A percentile compares a stretch with the other conserved stretches of the same genome.
phyloP scores from a whole-genome alignment of 2,329 filamentous ascomycete genomes.

The Cercospora sojina region DNA sequence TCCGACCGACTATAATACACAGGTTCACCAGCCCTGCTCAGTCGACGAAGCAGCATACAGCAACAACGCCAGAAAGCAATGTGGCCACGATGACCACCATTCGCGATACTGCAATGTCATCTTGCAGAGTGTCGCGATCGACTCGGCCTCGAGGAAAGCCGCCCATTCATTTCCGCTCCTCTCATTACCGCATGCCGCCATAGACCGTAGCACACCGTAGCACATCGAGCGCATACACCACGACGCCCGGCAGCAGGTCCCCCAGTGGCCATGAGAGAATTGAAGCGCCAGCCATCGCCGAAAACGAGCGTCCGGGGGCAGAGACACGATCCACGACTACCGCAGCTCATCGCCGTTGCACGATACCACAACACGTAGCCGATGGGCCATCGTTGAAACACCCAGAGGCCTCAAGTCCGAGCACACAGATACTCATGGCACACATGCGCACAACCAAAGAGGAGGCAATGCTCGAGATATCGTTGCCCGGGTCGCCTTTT shows the following conservation, averaged over 20 bases:
- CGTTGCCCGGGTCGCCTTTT: background rate
- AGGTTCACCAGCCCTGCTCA: background rate
- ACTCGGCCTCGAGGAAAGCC: background rate
- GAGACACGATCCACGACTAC: background rate
- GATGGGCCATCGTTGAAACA: background rate
- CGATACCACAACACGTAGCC: background rate
- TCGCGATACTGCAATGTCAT: background rate
- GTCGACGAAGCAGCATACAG: background rate
- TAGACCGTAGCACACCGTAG: background rate
- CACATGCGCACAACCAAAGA: background rate
- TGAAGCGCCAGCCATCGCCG: background rate
- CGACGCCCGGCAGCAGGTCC: background rate
- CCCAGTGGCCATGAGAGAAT: background rate
- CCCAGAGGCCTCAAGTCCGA: background rate
- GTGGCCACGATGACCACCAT: background rate
- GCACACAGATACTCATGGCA: background rate
- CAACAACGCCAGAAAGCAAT: background rate
- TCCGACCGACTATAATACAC: background rate
- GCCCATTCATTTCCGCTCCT: background rate
- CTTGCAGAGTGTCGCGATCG: background rate
- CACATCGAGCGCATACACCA: background rate
- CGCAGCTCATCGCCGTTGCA: background rate
- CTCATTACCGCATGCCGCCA: background rate
- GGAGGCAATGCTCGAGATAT: background rate
- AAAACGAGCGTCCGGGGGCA: background rate